Conservation (phyloP, 768 basidiomycete species). For the Termitomyces sp. region DNA sequence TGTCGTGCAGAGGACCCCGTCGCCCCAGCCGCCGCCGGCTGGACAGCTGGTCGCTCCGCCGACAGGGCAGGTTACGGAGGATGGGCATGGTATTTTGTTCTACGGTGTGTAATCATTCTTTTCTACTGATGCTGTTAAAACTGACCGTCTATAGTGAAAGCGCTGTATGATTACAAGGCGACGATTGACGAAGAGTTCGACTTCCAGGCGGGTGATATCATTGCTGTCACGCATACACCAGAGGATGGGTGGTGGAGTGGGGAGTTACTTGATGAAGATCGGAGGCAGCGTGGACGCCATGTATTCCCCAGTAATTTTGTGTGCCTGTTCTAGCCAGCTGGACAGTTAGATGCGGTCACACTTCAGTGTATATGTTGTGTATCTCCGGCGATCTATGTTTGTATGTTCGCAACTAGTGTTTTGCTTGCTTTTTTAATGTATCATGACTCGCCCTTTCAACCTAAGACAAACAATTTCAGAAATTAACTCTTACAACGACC, state of each 20-base stretch:
- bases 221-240: conserved; percentile 90
- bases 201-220: conserved; percentile 92
- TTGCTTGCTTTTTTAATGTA: not conserved
- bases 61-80: conserved; percentile 78
- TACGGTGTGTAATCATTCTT: conserved; percentile 57
- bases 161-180: conserved; percentile 81
- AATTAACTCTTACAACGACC: not conserved
- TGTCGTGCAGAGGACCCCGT: conserved; percentile 40
- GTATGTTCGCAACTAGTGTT: not conserved
- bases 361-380: not conserved
- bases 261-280: conserved; percentile 69
- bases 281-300: conserved; percentile 66
- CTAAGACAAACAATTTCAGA: not conserved
- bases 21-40: conserved; percentile 36
- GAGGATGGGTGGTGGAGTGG: conserved; percentile 99
- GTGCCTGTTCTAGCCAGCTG: conserved; percentile 52
- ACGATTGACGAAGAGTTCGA: conserved; percentile 93
- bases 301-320: conserved; percentile 91
- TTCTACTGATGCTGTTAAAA: not conserved
- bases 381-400: not conserved
- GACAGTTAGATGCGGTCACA: not conserved
- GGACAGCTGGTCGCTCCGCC: conserved; percentile 36
- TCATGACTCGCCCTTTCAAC: not conserved
- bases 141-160: conserved; percentile 56
- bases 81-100: conserved; percentile 79